phyloP scores from a whole-genome alignment of 2,329 filamentous ascomycete species.

The Nigrospora osmanthi region DNA sequence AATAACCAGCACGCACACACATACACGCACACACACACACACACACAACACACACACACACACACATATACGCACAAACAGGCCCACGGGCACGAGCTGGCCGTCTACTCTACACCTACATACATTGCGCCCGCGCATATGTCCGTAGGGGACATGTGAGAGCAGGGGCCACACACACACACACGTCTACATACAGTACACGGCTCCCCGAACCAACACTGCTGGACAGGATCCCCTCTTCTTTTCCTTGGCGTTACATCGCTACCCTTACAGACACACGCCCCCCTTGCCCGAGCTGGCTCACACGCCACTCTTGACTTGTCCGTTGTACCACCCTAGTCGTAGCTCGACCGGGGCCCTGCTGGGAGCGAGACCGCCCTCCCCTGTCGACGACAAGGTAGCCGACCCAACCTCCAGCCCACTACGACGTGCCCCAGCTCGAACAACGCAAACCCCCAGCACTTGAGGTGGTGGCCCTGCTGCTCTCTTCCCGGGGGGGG shows the following conservation, averaged over 20 bases:
- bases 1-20: no score
- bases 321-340: constrained; percentile 4
- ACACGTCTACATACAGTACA: no score
- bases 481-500: not conserved
- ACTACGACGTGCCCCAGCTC: constrained; percentile 3
- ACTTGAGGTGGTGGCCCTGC: not conserved
- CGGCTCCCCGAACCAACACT: no score
- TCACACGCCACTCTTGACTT: constrained; percentile 1
- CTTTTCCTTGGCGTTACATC: constrained; percentile 2
- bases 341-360: not conserved
- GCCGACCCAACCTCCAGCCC: constrained; percentile 3
- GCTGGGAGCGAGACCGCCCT: constrained; percentile 1
- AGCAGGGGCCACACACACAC: no score
- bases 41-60: no score
- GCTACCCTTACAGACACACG: constrained; percentile 1
- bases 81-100: no score
- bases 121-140: no score
- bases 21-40: no score
- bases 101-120: no score
- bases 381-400: not conserved
- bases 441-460: constrained; percentile 5
- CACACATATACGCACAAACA: no score
- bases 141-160: no score
- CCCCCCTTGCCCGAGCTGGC: constrained; percentile 1
- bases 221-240: no score